These are phyloP conservation scores for Colletotrichum chrysophilum DNA, from an alignment of 2,329 filamentous ascomycete genomes.

Conservation along the genomic window DNA sequence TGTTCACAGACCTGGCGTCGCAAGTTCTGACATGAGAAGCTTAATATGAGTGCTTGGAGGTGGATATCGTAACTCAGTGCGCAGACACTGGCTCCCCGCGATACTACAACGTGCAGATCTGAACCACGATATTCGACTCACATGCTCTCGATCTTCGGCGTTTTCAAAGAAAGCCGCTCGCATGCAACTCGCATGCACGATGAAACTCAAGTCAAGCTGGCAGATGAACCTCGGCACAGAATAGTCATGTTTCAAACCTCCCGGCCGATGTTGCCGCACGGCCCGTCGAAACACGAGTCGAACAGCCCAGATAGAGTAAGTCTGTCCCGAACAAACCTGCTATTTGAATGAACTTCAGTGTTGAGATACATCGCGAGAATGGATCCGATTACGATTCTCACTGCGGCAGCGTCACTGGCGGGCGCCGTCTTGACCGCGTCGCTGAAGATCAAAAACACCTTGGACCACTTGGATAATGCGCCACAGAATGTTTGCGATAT, in stretches of 20 bases:
- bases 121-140: background rate
- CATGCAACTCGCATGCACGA: background rate
- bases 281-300: background rate
- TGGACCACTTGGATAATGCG: conserved; percentile 8
- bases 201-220: background rate
- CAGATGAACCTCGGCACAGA: background rate
- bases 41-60: background rate
- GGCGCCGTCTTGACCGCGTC: conserved; percentile 11
- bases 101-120: background rate
- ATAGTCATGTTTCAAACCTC: background rate
- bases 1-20: background rate
- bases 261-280: background rate
- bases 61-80: background rate
- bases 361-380: conserved; percentile 14
- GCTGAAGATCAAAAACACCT: conserved; percentile 9
- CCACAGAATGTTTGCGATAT: conserved; percentile 9
- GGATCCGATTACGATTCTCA: conserved; percentile 30
- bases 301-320: background rate
- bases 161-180: background rate
- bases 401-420: conserved; percentile 13
- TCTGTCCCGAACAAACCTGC: background rate
- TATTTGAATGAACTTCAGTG: background rate
- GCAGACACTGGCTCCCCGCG: rapidly evolving
- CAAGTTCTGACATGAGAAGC: background rate
- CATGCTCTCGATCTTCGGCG: background rate